Conservation (phyloP, 2,329 filamentous ascomycete species). For the Trichoderma sp. region DNA sequence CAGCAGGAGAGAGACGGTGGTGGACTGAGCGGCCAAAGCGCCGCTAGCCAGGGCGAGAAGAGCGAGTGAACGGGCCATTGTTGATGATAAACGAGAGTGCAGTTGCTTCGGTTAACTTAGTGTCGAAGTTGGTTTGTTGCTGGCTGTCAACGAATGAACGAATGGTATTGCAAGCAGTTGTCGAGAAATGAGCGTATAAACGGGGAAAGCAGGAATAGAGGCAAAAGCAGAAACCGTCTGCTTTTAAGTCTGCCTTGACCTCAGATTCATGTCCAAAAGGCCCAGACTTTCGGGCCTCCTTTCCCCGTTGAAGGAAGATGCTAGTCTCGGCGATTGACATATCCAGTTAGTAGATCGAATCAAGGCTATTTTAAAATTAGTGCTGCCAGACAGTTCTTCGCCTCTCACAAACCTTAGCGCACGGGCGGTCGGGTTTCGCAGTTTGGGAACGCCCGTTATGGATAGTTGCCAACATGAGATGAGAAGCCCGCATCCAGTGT, state of each 20-base stretch:
- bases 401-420: neutral
- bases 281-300: neutral
- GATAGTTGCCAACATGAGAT: neutral
- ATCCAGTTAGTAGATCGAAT: conserved; percentile 13
- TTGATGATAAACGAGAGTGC: neutral
- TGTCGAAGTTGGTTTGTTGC: neutral
- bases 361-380: conserved; percentile 9
- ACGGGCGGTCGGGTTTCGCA: neutral
- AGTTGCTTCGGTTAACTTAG: neutral
- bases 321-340: conserved; percentile 26
- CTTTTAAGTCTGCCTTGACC: neutral
- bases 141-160: conserved; percentile 6
- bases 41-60: conserved; percentile 35
- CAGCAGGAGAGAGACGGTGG: conserved; percentile 37
- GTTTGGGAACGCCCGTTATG: neutral
- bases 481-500: neutral
- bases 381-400: neutral
- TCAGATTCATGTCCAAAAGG: neutral
- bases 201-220: neutral
- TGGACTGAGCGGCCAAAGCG: conserved; percentile 37
- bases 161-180: neutral
- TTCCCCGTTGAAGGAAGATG: conserved; percentile 14
- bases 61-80: conserved; percentile 33
- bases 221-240: neutral
- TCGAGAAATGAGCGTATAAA: neutral